Conservation (phyloP, 768 basidiomycete genomes). For the Lactarius sp. region DNA sequence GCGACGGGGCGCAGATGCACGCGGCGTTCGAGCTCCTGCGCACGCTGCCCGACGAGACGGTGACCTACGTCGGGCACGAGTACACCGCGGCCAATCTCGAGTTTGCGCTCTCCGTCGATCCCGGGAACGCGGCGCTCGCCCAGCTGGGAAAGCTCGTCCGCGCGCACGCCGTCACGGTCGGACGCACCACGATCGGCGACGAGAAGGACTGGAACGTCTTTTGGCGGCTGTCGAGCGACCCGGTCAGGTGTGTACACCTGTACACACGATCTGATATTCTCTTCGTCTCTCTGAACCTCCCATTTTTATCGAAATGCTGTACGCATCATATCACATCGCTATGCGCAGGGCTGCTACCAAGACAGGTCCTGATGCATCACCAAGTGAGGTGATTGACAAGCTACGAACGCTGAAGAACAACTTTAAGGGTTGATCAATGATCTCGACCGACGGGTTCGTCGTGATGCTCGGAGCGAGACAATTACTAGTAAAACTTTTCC, state of each 20-base stretch:
- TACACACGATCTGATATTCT: not conserved
- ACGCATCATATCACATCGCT: not conserved
- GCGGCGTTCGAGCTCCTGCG: conserved; percentile 64
- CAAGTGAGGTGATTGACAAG: conserved; percentile 62
- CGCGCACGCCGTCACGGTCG: conserved; percentile 62
- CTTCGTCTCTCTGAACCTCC: not conserved
- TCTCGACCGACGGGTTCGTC: not conserved
- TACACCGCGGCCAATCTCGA: conserved; percentile 73
- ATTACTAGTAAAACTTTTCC: not conserved
- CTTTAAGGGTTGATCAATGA: conserved; percentile 52
- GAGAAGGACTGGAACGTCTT: conserved; percentile 97
- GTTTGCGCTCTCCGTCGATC: conserved; percentile 63
- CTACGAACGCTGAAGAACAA: conserved; percentile 83
- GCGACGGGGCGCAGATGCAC: conserved; percentile 75
- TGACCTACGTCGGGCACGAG: conserved; percentile 89
- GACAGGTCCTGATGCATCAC: conserved; percentile 38
- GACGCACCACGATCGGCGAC: conserved; percentile 83
- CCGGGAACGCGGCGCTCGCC: conserved; percentile 55
- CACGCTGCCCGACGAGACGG: conserved; percentile 70
- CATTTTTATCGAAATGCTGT: not conserved
- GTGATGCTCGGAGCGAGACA: not conserved
- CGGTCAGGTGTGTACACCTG: conserved; percentile 54
- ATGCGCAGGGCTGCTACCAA: conserved; percentile 46
- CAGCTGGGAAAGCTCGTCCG: conserved; percentile 55
- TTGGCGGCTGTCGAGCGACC: conserved; percentile 66